Evolutionary conservation across 2,329 filamentous ascomycete species (phyloP), one percentile per base, ranked within the genome.

Genomic region (Aspergillus fumigatiaffinis): DNA sequence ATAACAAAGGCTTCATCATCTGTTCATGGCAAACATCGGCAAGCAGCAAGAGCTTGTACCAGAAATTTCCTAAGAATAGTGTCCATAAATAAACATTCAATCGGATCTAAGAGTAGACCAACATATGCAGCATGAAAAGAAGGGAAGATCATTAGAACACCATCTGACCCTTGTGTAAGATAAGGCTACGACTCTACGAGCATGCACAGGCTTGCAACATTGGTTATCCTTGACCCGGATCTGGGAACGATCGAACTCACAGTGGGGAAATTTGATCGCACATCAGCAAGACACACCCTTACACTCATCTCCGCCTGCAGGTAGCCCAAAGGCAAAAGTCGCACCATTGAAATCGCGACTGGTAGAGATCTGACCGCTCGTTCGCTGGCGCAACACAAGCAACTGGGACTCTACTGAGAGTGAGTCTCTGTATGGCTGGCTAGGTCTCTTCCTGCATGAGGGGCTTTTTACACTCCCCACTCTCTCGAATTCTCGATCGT

Each of bases 231-330:
- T 54, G 55, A 51, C 47, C 57, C 58, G 63, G 64, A 66, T 66
- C 63, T 66, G 62, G 60, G 44, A 63, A 61, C 58, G 61, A 65
- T 65, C 60, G 54, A 47, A 38, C 32, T 38, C 14, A 17, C 5
- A 63, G 64, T 66, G 62, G 60, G 51, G 62, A 60, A 59, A 46
- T 52, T 54, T 56, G 56, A 62, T 64, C 60, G 63, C 60, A 57
- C 54, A 60, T 57, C 58, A 54, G 58, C 56, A 58, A 57, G 50
- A 57, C 42, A 53, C 44, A 51, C 42, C 50, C 26, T 55, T 29
- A 51, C 50, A 52, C 26, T 35, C 52, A 58, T 58, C 42, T n/a
- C 47, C 49, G 47, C 44, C 56, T 62, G 60, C 57, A 60, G 51
- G 53, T 58, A 59, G 61, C 54, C 54, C 53, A 52, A 50, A 59